phyloP scores from a whole-genome alignment of 2,329 filamentous ascomycete species.

The Verticillium longisporum region DNA sequence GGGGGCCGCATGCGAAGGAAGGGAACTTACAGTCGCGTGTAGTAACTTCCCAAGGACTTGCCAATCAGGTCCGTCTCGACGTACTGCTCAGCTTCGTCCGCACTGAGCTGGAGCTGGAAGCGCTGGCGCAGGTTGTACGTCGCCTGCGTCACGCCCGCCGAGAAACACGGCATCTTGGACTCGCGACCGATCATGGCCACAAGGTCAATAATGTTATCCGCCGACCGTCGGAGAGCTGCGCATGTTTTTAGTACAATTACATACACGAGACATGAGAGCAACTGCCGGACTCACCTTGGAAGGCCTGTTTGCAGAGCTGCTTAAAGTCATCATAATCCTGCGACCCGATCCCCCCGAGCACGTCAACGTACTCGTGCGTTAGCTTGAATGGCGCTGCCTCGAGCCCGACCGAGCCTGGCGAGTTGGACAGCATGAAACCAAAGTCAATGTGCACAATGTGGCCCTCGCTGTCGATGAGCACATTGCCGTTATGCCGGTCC shows the following conservation, averaged over 20 bases:
- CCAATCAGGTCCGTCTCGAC: constrained; percentile 73
- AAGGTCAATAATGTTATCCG: constrained; percentile 73
- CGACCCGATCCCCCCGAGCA: constrained; percentile 66
- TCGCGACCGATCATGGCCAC: constrained; percentile 80
- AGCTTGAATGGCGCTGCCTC: constrained; percentile 84
- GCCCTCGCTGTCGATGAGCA: constrained; percentile 77
- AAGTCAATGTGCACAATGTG: constrained; percentile 89
- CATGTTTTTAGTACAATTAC: constrained; percentile 8
- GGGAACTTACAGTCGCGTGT: constrained; percentile 66
- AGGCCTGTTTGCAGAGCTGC: constrained; percentile 72
- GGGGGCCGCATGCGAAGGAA: neutral
- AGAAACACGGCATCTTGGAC: constrained; percentile 80
- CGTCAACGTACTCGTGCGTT: constrained; percentile 79
- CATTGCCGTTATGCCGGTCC: constrained; percentile 80
- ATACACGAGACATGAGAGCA: neutral
- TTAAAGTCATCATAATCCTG: constrained; percentile 71
- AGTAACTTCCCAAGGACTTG: constrained; percentile 82
- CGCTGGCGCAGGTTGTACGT: constrained; percentile 64
- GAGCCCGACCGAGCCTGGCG: constrained; percentile 75
- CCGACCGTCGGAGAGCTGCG: constrained; percentile 65
- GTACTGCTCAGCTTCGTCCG: constrained; percentile 73
- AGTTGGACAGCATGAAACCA: constrained; percentile 85
- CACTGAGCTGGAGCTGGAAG: constrained; percentile 76
- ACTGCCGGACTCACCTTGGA: constrained; percentile 55
- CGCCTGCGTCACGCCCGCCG: constrained; percentile 64